Evolutionary conservation across 179 eudicot species (phyloP), one percentile per base, ranked within the genome.

Genomic region (Pouteria campechiana): DNA sequence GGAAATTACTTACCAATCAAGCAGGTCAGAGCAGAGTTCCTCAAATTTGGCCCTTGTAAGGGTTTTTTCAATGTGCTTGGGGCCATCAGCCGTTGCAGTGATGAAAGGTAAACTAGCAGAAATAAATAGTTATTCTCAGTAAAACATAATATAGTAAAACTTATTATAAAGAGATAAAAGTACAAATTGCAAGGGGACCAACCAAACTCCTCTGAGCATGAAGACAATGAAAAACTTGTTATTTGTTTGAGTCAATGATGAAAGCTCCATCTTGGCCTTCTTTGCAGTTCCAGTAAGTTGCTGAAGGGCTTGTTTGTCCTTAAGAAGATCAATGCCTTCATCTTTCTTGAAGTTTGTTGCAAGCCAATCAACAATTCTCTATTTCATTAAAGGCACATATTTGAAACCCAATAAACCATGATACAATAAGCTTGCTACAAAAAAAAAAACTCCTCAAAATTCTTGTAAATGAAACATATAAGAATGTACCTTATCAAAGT

Each of bases 11-110:
- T 50, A 85, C 97, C 97, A 81, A 62, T 89, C 97, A 23, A 89
- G 79, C 41, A 85, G 76, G 60, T 89, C 95, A 1, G 93, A 81
- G 55, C 95, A 89, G 36, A 89, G 52, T 50, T 89, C 97, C 49
- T 89, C 97, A 55, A 89, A 89, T 61, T 89, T 85, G 36, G 82
- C 95, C 52, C 97, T 73, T n/a, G 97, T 89, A 55, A 89, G 70
- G 20, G 93, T 85, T 59, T 93, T 78, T 38, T 89, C 97, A 23
- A 89, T 89, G 65, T 89, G 97, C 42, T 89, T 89, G 40, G 97
- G 97, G n/a, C 97, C 97, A 64, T 89, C 97, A 18, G 93, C 89
- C 22, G 97, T 89, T 20, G 97, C 97, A 36, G 97, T 89, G 47
- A 89, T 89, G 73, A 89, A 89, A 1, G 30, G n/a, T n/a, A n/a